A percentile compares a stretch with the other conserved stretches of the same genome.
Evolutionary conservation across 352 stramenopile species (phyloP).

Genomic region (Phytopythium chamaehyphon): DNA sequence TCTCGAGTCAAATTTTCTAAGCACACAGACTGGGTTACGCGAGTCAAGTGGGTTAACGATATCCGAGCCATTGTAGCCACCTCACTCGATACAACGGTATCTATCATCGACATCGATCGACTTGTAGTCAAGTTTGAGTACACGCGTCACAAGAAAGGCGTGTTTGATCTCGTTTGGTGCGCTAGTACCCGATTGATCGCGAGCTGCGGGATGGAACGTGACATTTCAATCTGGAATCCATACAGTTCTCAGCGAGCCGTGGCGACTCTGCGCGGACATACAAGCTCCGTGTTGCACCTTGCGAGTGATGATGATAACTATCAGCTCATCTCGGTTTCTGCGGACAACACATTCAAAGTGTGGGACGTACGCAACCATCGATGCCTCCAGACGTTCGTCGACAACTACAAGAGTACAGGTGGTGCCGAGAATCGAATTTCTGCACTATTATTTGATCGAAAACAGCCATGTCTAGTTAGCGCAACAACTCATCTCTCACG

Average conservation of each 20-base stretch:
- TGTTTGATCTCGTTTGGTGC: conserved; percentile 83
- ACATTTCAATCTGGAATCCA: conserved; percentile 88
- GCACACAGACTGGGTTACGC: conserved; percentile 81
- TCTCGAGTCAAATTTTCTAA: conserved; percentile 76
- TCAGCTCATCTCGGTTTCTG: conserved; percentile 76
- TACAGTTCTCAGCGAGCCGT: conserved; percentile 83
- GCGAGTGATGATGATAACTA: conserved; percentile 82
- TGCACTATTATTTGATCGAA: conserved; percentile 58
- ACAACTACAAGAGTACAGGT: conserved; percentile 47
- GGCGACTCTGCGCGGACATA: conserved; percentile 66
- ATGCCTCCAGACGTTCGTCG: conserved; percentile 76
- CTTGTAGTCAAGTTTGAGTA: conserved; percentile 83
- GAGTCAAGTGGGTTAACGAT: conserved; percentile 81
- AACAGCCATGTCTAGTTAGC: conserved; percentile 61
- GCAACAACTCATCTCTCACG: conserved; percentile 64
- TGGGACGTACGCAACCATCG: conserved; percentile 82
- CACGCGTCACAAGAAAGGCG: conserved; percentile 73
- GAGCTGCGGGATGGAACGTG: conserved; percentile 80
- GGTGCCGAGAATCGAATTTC: conserved; percentile 65
- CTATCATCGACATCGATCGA: conserved; percentile 77
- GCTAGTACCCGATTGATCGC: conserved; percentile 68
- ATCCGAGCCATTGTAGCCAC: conserved; percentile 78
- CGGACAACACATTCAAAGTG: conserved; percentile 82
- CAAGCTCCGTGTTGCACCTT: conserved; percentile 69
- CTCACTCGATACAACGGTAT: conserved; percentile 75